Evolutionary conservation across 208 protist species (phyloP).

Genomic region (Trypanosomatidae sp.): DNA sequence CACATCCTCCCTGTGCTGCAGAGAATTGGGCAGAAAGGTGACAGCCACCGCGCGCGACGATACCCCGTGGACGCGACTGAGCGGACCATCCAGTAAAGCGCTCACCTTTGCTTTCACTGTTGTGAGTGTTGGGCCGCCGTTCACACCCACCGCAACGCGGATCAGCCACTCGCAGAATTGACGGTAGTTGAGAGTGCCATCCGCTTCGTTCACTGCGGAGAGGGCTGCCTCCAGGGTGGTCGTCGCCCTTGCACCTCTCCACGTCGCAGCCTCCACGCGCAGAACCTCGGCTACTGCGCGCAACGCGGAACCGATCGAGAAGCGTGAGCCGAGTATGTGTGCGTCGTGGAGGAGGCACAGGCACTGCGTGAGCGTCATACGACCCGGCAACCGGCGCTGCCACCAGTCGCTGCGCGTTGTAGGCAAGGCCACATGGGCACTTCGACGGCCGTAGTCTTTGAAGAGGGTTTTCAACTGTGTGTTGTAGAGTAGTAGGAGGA

Average conservation of each 20-base stretch:
- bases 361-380: constrained; percentile 59
- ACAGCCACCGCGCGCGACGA: constrained; percentile 14
- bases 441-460: constrained; percentile 34
- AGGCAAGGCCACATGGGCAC: constrained; percentile 49
- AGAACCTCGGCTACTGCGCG: constrained; percentile 46
- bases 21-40: constrained; percentile 37
- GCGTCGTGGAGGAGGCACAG: constrained; percentile 69
- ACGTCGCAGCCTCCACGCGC: constrained; percentile 24
- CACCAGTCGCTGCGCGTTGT: constrained; percentile 74
- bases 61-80: constrained; percentile 12
- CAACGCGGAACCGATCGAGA: constrained; percentile 52
- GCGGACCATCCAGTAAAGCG: constrained; percentile 41
- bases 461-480: constrained; percentile 65
- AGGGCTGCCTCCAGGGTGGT: constrained; percentile 11
- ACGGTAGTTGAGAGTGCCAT: constrained; percentile 70
- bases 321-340: constrained; percentile 44
- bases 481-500: constrained; percentile 77
- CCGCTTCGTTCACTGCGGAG: constrained; percentile 28
- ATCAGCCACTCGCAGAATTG: constrained; percentile 84
- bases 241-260: constrained; percentile 1
- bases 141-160: constrained; percentile 54
- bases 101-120: constrained; percentile 47
- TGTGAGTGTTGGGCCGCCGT: constrained; percentile 32
- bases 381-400: constrained; percentile 65
- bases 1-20: constrained; percentile 27